These are phyloP conservation scores for Encephalitozoon cuniculi DNA, from an alignment of 371 early-diverging fungal species.

Conservation along the genomic window DNA sequence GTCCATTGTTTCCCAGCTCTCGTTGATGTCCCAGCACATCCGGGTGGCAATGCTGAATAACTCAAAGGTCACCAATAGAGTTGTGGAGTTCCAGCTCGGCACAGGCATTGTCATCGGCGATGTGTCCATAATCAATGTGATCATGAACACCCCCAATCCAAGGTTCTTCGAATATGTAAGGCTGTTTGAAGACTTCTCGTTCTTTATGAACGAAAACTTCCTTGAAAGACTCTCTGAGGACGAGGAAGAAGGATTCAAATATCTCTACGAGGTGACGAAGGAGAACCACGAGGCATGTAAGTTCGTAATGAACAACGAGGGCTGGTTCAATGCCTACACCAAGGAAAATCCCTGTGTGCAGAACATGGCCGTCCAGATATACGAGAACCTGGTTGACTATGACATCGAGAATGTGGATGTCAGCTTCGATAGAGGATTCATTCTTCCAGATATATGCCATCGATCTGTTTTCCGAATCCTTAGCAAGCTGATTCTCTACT, in stretches of 20 bases:
- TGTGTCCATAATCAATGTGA: constrained; percentile 40
- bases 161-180: constrained; percentile 46
- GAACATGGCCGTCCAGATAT: constrained; percentile 16
- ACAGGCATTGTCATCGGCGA: constrained; percentile 28
- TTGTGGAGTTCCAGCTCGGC: constrained; percentile 40
- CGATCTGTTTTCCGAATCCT: constrained; percentile 15
- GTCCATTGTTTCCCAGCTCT: background rate
- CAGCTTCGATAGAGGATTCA: constrained; percentile 13
- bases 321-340: constrained; percentile 43
- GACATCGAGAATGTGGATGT: constrained; percentile 35
- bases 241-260: constrained; percentile 32
- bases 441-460: constrained; percentile 1
- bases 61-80: constrained; percentile 4
- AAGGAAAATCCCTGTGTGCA: constrained; percentile 7
- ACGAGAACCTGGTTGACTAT: constrained; percentile 34
- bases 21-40: constrained; percentile 35
- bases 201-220: constrained; percentile 47
- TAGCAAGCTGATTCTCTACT: constrained; percentile 4
- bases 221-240: constrained; percentile 45
- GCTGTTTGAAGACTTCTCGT: constrained; percentile 51
- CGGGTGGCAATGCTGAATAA: constrained; percentile 39
- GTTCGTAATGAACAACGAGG: constrained; percentile 45
- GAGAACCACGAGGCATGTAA: constrained; percentile 11
- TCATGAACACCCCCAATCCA: background rate
- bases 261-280: constrained; percentile 13